Percentiles rank a stretch among this genome's conserved stretches.
Evolutionary conservation across 805 yeast genomes (phyloP).

Genomic region (Wickerhamiella musiphila): DNA sequence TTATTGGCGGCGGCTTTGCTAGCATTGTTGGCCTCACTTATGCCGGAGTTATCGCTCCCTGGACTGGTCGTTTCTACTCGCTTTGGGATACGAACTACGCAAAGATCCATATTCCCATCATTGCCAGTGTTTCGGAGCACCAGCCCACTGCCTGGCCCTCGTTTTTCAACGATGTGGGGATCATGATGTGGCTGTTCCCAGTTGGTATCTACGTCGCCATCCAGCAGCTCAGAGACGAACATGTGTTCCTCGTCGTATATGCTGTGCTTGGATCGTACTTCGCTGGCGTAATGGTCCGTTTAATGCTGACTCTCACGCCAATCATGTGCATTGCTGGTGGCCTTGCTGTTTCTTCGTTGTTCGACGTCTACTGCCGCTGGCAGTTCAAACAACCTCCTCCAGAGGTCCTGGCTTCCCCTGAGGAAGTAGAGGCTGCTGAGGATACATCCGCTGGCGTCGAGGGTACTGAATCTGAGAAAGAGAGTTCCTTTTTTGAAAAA

Average conservation of each 20-base stretch:
- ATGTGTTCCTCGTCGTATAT: slow-evolving; percentile 80
- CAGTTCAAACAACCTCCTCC: slow-evolving; percentile 1
- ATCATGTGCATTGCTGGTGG: slow-evolving; percentile 86
- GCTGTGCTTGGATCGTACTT: slow-evolving; percentile 89
- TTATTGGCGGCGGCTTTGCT: slow-evolving; percentile 45
- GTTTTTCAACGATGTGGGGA: slow-evolving; percentile 82
- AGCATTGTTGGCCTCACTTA: slow-evolving; percentile 70
- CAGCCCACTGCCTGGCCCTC: slow-evolving; percentile 99
- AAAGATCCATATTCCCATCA: slow-evolving; percentile 93
- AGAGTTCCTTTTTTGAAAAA: slow-evolving; percentile 11
- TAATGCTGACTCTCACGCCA: slow-evolving; percentile 94
- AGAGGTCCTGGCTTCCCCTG: background rate
- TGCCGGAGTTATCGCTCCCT: slow-evolving; percentile 90
- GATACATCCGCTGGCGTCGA: slow-evolving; percentile 6
- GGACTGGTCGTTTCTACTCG: slow-evolving; percentile 98
- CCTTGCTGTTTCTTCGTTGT: slow-evolving; percentile 65
- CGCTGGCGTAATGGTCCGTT: slow-evolving; percentile 98
- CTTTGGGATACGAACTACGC: slow-evolving; percentile 98
- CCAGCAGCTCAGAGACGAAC: slow-evolving; percentile 81
- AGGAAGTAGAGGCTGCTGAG: background rate
- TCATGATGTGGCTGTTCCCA: slow-evolving; percentile 96
- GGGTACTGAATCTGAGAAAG: slow-evolving; percentile 1
- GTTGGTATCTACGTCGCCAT: slow-evolving; percentile 86
- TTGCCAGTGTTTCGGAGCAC: slow-evolving; percentile 97
- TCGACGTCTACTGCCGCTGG: slow-evolving; percentile 66